phyloP scores from a whole-genome alignment of 192 early-diverging fungal genomes.

The Gorgonomyces haynaldii region DNA sequence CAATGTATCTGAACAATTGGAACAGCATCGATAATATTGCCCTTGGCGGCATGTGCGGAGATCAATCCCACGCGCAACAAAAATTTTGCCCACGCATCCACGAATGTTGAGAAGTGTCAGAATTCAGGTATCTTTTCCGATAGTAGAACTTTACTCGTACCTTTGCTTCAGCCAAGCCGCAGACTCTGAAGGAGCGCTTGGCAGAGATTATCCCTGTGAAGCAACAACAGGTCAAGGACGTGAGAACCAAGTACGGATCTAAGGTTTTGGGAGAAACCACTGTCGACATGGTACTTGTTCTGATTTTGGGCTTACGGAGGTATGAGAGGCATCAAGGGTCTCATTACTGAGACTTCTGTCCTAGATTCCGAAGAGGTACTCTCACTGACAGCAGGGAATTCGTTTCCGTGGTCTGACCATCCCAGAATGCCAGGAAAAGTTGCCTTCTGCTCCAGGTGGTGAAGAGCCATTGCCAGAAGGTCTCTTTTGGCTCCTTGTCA shows the following conservation, averaged over 20 bases:
- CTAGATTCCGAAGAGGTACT: conserved; percentile 82
- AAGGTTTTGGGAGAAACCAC: conserved; percentile 89
- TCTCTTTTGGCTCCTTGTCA: conserved; percentile 96
- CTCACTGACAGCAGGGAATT: conserved; percentile 55
- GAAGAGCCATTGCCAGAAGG: conserved; percentile 93
- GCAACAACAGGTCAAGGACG: conserved; percentile 87
- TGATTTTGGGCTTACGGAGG: conserved; percentile 66
- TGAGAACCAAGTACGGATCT: conserved; percentile 82
- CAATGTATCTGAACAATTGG: too few species aligned
- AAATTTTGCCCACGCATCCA: conserved; percentile 5
- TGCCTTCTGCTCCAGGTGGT: conserved; percentile 80
- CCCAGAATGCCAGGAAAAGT: conserved; percentile 86
- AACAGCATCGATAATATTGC: too few species aligned
- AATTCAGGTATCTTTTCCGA: too few species aligned
- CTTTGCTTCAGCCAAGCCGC: conserved; percentile 5
- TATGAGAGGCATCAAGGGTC: conserved; percentile 99
- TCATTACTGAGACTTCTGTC: conserved; percentile 97
- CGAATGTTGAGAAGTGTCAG: too few species aligned
- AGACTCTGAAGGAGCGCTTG: conserved; percentile 90
- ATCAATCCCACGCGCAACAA: conserved; percentile 14
- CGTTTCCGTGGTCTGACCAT: conserved; percentile 94
- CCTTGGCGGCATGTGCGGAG: too few species aligned
- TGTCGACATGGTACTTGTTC: conserved; percentile 74
- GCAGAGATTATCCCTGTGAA: conserved; percentile 89
- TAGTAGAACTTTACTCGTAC: too few species aligned